These are phyloP conservation scores for Musa beccarii DNA, from an alignment of 176 grass and related monocot genomes.

Conservation along the genomic window DNA sequence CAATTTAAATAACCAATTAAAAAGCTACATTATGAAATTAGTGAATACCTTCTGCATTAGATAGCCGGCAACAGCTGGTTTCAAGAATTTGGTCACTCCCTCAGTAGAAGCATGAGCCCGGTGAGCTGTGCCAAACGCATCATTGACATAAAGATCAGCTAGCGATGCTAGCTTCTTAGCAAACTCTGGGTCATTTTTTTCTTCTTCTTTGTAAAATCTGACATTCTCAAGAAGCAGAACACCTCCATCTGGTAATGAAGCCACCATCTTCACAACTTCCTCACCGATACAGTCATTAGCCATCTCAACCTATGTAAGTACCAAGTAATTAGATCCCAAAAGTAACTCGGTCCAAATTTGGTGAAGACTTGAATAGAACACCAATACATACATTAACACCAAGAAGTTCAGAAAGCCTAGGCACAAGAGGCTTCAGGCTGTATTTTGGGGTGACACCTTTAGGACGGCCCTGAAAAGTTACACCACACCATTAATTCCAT, in stretches of 20 bases:
- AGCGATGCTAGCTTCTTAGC: too few relatives aligned
- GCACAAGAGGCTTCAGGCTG: slow-evolving; percentile 91
- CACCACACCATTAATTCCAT: neutral
- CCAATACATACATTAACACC: slow-evolving; percentile 49
- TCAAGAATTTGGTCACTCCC: too few relatives aligned
- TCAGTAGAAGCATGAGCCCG: too few relatives aligned
- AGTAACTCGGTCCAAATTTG: neutral
- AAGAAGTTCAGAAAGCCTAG: slow-evolving; percentile 81
- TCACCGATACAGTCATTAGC: slow-evolving; percentile 71
- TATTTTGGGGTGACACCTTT: slow-evolving; percentile 85
- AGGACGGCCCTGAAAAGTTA: slow-evolving; percentile 52
- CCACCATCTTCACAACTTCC: slow-evolving; percentile 58
- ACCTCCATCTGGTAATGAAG: slow-evolving; percentile 58
- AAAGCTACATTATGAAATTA: too few relatives aligned
- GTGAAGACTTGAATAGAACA: neutral
- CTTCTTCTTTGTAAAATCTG: too few relatives aligned
- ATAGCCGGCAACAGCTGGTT: slow-evolving; percentile 75
- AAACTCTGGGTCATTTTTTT: too few relatives aligned
- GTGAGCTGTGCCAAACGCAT: too few relatives aligned
- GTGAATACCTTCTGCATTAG: slow-evolving; percentile 82
- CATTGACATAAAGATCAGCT: too few relatives aligned
- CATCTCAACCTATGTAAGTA: slow-evolving; percentile 59
- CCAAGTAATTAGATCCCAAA: neutral
- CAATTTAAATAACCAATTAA: neutral
- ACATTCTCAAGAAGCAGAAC: slow-evolving; percentile 13